These are phyloP conservation scores for Quercus wislizeni DNA, from an alignment of 306 rosid species.

Conservation along the genomic window DNA sequence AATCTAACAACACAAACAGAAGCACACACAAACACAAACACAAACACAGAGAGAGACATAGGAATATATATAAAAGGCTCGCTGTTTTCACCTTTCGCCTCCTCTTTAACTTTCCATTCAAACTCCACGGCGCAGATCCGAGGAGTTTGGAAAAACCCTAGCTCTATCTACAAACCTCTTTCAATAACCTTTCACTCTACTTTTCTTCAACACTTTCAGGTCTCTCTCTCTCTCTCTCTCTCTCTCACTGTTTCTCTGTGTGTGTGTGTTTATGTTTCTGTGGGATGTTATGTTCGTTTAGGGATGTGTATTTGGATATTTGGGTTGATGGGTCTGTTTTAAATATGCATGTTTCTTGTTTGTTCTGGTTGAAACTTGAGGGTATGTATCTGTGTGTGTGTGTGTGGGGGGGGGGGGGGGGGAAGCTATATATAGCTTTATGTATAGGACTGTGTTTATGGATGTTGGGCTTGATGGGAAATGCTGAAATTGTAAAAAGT, in stretches of 20 bases:
- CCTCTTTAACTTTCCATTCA: constrained; percentile 32
- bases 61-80: constrained; percentile 22
- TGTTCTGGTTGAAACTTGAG: no score
- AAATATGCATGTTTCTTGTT: no score
- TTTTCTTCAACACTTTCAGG: constrained; percentile 31
- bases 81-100: constrained; percentile 27
- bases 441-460: not conserved
- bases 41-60: not conserved
- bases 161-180: constrained; percentile 15
- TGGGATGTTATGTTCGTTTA: not conserved
- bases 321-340: not conserved
- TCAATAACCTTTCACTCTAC: constrained; percentile 7
- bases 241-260: not conserved
- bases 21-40: no score
- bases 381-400: not conserved
- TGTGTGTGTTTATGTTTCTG: not conserved
- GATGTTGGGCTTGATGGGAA: not conserved
- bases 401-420: not conserved
- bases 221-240: not conserved
- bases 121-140: constrained; percentile 99
- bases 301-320: not conserved
- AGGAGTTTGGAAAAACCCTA: constrained; percentile 76
- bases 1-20: not conserved
- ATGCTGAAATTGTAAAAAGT: no score
- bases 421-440: no score